Percentiles rank a stretch among this genome's conserved stretches.
Evolutionary conservation across 148 eudicot genomes (phyloP).

Genomic region (Rhododendron williamsianum): DNA sequence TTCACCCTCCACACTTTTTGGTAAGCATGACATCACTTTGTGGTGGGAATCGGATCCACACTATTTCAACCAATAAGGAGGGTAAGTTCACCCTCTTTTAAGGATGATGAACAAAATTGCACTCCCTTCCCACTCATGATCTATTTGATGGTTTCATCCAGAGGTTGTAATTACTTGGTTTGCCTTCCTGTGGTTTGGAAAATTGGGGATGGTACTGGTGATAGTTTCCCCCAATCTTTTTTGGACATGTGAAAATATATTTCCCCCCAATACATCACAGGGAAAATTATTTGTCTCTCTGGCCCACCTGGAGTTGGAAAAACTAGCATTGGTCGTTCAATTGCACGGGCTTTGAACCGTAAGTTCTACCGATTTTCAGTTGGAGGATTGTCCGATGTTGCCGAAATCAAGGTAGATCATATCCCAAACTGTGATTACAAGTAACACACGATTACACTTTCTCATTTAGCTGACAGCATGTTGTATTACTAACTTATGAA

Average conservation of each 20-base stretch:
- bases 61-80: too few species aligned
- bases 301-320: slow-evolving; percentile 99
- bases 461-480: background rate
- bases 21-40: too few species aligned
- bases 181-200: background rate
- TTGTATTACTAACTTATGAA: slow-evolving; percentile 11
- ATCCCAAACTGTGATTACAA: background rate
- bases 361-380: slow-evolving; percentile 96
- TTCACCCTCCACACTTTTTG: too few species aligned
- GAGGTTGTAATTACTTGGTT: background rate
- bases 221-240: background rate
- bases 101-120: too few species aligned
- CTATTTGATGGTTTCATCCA: background rate
- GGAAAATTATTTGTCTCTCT: slow-evolving; percentile 89
- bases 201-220: background rate
- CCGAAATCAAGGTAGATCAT: slow-evolving; percentile 81
- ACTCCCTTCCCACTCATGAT: background rate
- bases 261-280: slow-evolving; percentile 26
- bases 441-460: background rate
- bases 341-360: slow-evolving; percentile 97
- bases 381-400: slow-evolving; percentile 98
- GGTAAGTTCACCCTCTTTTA: too few species aligned
- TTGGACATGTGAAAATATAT: background rate
- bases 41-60: too few species aligned
- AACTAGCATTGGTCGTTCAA: slow-evolving; percentile 98